A percentile compares a stretch with the other conserved stretches of the same genome.
phyloP scores from a whole-genome alignment of 805 yeast species.

The Isabelozyma rhagii region DNA sequence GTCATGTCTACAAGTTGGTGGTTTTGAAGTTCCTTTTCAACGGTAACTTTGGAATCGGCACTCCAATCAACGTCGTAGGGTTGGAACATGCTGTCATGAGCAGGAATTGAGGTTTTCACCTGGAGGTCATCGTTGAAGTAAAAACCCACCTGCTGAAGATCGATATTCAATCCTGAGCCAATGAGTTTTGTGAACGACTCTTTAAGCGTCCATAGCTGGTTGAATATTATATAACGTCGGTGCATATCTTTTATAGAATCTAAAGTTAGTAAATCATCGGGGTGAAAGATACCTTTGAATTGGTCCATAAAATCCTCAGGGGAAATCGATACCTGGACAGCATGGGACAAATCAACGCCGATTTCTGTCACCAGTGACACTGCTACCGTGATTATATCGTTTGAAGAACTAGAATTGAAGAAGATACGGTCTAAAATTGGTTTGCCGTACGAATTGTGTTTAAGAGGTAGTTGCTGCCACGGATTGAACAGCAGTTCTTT shows the following conservation, averaged over 20 bases:
- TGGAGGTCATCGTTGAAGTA: background rate
- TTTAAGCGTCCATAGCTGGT: conserved; percentile 74
- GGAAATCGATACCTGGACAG: conserved; percentile 23
- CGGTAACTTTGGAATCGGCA: conserved; percentile 3
- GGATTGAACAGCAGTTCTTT: conserved; percentile 8
- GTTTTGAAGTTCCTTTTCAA: background rate
- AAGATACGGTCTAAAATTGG: conserved; percentile 39
- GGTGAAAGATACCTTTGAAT: conserved; percentile 42
- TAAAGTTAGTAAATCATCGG: conserved; percentile 31
- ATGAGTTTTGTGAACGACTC: conserved; percentile 68
- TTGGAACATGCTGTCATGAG: background rate
- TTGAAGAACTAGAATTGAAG: conserved; percentile 63
- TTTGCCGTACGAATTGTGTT: conserved; percentile 49
- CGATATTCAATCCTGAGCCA: conserved; percentile 53
- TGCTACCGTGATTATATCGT: conserved; percentile 45
- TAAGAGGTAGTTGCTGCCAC: conserved; percentile 22
- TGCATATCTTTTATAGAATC: conserved; percentile 7
- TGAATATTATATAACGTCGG: conserved; percentile 34
- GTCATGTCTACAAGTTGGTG: background rate
- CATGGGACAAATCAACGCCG: conserved; percentile 39
- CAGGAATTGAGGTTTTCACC: background rate
- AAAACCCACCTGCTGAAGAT: conserved; percentile 16
- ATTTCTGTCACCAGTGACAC: conserved; percentile 22
- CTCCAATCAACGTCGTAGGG: conserved; percentile 6
- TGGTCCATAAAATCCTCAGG: conserved; percentile 25